Base-by-base conservation (phyloP, 2,329 filamentous ascomycete species). In the Akanthomyces dipterigenus region DNA sequence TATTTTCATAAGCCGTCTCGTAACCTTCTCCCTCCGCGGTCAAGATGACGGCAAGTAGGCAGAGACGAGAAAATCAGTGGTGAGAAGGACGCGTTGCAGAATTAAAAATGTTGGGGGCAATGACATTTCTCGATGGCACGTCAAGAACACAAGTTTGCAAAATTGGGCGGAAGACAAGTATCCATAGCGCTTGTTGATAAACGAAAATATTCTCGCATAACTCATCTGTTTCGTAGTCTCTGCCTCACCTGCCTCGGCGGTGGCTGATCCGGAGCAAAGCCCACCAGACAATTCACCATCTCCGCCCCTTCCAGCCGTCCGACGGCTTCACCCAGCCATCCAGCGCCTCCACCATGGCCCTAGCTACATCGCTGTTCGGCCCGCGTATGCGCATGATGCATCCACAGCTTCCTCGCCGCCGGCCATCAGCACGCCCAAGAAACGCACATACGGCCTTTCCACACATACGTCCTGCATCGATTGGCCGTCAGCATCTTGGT, bases 251-350 rank as follows among this genome's bases (percentile, higher is more conserved):
- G 38, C 42, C n/a, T 40, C 22, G 28, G 22, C 42, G 43, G 42
- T 51, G 68, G 67, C 64, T 66, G 61, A 31, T 71, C 70, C 16
- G 69, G 69, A 53, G 70, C 65, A 40, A 68, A 63, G 0, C 71
- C 72, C n/a, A 73, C 65, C 8, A 73, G 63, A 49, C 72, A 73
- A 51, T 72, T 73, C n/a, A 72, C 70, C 7, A 71, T 72, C 65
- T 72, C 71, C 8, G 66, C 67, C 1, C 70, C 71, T 62, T 63
- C 68, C 67, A 71, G n/a, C 48, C 43, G 1, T 67, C 67, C 0
- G 62, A 63, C 4, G 70, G 61, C 64, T 70, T 70, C 36, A 67
- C 63, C 38, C 67, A 69, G 1, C 63, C 64, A 16, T 70, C 68
- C 34, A 70, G 63, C 5, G 67, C 65, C 16, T 63, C 63, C 16